Conservation (phyloP, 2,329 filamentous ascomycete species). For the Sporothrix dimorphospora region DNA sequence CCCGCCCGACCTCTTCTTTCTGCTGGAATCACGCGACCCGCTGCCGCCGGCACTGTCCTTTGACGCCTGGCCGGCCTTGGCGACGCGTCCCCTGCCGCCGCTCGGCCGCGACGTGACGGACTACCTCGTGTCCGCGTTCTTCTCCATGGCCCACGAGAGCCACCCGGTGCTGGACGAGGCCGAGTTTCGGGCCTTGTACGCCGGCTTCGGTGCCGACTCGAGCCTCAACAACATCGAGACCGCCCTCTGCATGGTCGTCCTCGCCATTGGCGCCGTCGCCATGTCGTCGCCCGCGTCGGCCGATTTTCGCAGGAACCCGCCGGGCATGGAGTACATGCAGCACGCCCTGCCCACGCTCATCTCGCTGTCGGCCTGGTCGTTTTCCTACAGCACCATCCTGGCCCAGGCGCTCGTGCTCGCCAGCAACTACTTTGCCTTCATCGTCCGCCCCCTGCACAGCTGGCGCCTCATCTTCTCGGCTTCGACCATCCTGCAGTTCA, state of each 20-base stretch:
- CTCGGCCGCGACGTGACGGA: conserved; percentile 34
- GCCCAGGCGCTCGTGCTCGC: conserved; percentile 41
- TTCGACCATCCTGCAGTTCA: conserved; percentile 40
- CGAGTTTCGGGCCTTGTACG: conserved; percentile 37
- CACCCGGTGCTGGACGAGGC: conserved; percentile 39
- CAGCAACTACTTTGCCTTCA: conserved; percentile 42
- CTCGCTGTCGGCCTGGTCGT: conserved; percentile 39
- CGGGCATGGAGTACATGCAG: conserved; percentile 41
- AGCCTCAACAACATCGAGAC: conserved; percentile 34
- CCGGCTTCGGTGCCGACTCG: conserved; percentile 34
- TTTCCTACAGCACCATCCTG: conserved; percentile 37
- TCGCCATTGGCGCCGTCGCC: conserved; percentile 38
- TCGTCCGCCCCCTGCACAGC: conserved; percentile 41
- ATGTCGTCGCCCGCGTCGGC: conserved; percentile 33
- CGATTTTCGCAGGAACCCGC: conserved; percentile 34
- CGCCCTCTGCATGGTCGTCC: conserved; percentile 40
- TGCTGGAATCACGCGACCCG: conserved; percentile 37
- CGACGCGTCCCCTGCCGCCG: conserved; percentile 23
- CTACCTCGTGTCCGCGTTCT: conserved; percentile 37
- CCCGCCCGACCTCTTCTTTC: conserved; percentile 38
- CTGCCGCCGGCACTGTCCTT: conserved; percentile 36
- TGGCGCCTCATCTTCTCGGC: conserved; percentile 42
- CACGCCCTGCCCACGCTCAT: conserved; percentile 39
- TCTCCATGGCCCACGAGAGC: conserved; percentile 36
- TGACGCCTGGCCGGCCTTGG: not conserved